Evolutionary conservation across 306 rosid genomes (phyloP).

Genomic region (Cicer cuneatum): DNA sequence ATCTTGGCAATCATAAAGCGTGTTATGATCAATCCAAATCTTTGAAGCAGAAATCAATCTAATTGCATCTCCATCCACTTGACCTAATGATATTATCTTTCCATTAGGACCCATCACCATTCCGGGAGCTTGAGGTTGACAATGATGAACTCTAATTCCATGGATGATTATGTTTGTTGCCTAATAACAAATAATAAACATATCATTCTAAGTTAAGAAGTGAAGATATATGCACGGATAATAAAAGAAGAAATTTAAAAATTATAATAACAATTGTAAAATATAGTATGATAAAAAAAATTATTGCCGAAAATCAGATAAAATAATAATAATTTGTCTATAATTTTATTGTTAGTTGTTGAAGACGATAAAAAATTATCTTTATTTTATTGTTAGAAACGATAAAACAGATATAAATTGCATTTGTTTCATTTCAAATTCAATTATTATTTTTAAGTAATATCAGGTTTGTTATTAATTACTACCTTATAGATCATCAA

Average conservation of each 20-base stretch:
- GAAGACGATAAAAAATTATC: too few relatives aligned
- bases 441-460: neutral
- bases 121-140: conserved; percentile 43
- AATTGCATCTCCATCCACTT: conserved; percentile 47
- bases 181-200: conserved; percentile 34
- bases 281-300: neutral
- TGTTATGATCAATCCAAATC: conserved; percentile 50
- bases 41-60: conserved; percentile 46
- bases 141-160: conserved; percentile 37
- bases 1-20: conserved; percentile 41
- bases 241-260: neutral
- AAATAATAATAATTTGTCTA: too few relatives aligned
- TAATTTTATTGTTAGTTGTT: too few relatives aligned
- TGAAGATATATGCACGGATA: neutral
- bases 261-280: neutral
- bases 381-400: neutral
- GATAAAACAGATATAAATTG: neutral
- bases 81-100: conserved; percentile 18
- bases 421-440: neutral
- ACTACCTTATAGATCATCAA: conserved; percentile 44
- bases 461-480: neutral
- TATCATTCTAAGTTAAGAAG: neutral
- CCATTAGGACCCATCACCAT: conserved; percentile 46
- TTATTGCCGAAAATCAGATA: too few relatives aligned
- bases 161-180: conserved; percentile 44